Evolutionary conservation across 805 yeast species (phyloP).

Genomic region (Wickerhamomyces queroliae): DNA sequence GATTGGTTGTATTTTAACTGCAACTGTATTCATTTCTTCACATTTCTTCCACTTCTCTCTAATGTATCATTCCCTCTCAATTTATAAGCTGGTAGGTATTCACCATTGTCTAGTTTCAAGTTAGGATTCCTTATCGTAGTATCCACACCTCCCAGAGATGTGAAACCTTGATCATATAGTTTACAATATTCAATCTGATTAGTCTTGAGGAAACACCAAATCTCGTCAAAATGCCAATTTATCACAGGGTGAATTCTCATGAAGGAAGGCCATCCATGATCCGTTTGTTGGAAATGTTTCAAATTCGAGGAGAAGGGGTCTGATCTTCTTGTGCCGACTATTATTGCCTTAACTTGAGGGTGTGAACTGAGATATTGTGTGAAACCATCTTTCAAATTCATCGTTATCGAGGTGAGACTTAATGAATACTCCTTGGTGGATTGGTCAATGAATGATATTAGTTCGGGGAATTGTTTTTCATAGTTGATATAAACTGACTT

Average conservation of each 20-base stretch:
- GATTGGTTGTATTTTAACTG: neutral
- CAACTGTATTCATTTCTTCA: neutral
- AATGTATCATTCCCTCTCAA: constrained; percentile 49
- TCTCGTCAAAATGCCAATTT: constrained; percentile 77
- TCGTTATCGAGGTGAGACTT: constrained; percentile 31
- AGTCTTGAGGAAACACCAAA: constrained; percentile 76
- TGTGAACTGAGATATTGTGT: constrained; percentile 47
- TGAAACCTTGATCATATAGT: constrained; percentile 79
- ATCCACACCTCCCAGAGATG: constrained; percentile 79
- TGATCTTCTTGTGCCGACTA: constrained; percentile 82
- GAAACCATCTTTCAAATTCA: constrained; percentile 61
- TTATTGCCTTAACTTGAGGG: constrained; percentile 58
- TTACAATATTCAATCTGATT: constrained; percentile 62
- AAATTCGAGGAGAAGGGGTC: constrained; percentile 78
- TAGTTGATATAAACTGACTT: constrained; percentile 71
- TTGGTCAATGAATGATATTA: constrained; percentile 55
- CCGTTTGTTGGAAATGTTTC: constrained; percentile 64
- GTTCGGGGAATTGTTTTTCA: constrained; percentile 65
- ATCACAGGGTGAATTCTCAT: constrained; percentile 81
- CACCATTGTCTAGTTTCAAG: constrained; percentile 25
- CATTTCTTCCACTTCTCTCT: constrained; percentile 42
- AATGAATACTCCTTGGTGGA: constrained; percentile 54
- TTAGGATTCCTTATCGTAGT: constrained; percentile 72
- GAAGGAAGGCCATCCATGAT: constrained; percentile 88
- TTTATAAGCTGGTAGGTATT: constrained; percentile 48